A percentile compares a stretch with the other conserved stretches of the same genome.
Conservation (phyloP, 768 basidiomycete species). For the Cystoderma amianthinum region DNA sequence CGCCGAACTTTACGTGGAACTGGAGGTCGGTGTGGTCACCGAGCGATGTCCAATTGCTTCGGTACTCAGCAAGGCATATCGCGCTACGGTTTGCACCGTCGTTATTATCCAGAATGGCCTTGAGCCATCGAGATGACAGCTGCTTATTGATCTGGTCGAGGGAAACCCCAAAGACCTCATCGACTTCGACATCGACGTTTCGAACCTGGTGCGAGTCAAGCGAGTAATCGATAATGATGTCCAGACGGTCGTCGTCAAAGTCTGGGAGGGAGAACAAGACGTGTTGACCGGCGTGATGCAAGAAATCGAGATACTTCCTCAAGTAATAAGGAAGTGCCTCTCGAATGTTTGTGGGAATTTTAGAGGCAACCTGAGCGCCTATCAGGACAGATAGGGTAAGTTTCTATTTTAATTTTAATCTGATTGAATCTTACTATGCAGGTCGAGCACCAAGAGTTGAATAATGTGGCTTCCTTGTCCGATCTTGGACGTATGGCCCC, state of each 20-base stretch:
- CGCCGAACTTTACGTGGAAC: too few relatives aligned
- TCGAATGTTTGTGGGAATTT: slow-evolving; percentile 1
- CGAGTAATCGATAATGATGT: slow-evolving; percentile 13
- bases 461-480: slow-evolving; percentile 2
- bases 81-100: slow-evolving; percentile 5
- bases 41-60: slow-evolving; percentile 8
- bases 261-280: slow-evolving; percentile 15
- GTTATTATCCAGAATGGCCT: slow-evolving; percentile 4
- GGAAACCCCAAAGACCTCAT: slow-evolving; percentile 7
- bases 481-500: slow-evolving; percentile 2
- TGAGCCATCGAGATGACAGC: slow-evolving; percentile 8
- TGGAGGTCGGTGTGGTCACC: slow-evolving; percentile 6
- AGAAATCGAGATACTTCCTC: slow-evolving; percentile 11
- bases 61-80: slow-evolving; percentile 9
- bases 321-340: slow-evolving; percentile 10
- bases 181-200: slow-evolving; percentile 6
- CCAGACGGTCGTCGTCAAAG: slow-evolving; percentile 10
- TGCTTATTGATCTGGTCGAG: slow-evolving; percentile 10
- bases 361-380: slow-evolving; percentile 7
- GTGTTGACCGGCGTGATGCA: slow-evolving; percentile 13
- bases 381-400: neutral
- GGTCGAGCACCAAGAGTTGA: slow-evolving; percentile 8
- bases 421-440: slow-evolving; percentile 4
- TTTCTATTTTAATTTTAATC: neutral
- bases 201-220: slow-evolving; percentile 7